Conservation (phyloP, 768 basidiomycete genomes). For the Lactarius vividus region DNA sequence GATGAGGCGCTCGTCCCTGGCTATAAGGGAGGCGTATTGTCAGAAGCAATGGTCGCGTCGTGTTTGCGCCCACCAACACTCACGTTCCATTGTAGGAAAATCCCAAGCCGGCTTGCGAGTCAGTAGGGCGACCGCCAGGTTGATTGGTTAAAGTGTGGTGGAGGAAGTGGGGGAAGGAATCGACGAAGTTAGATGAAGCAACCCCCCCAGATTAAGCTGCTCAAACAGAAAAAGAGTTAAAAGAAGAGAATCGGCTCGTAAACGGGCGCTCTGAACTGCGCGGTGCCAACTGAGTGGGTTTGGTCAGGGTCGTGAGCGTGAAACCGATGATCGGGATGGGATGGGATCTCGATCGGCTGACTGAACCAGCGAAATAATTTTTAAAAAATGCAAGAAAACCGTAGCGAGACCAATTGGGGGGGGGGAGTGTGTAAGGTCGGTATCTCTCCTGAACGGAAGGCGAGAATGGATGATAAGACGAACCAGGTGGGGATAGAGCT, state of each 20-base stretch:
- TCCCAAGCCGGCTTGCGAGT: constrained; percentile 26
- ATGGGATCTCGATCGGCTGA: constrained; percentile 25
- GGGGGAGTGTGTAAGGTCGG: constrained; percentile 8
- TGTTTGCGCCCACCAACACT: neutral
- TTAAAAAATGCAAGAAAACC: constrained; percentile 9
- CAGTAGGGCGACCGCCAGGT: constrained; percentile 28
- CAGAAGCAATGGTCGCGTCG: neutral
- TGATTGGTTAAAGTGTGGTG: constrained; percentile 9
- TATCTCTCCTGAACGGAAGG: constrained; percentile 15
- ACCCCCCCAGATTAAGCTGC: constrained; percentile 17
- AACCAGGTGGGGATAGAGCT: constrained; percentile 24
- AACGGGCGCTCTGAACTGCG: constrained; percentile 17
- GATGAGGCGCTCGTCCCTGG: constrained; percentile 25
- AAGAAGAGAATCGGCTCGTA: constrained; percentile 13
- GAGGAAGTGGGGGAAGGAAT: neutral
- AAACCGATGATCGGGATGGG: constrained; percentile 29
- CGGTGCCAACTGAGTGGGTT: constrained; percentile 22
- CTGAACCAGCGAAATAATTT: constrained; percentile 16
- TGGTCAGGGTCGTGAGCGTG: constrained; percentile 19
- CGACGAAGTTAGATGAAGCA: constrained; percentile 16
- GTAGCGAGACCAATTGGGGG: constrained; percentile 21
- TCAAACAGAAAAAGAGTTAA: constrained; percentile 19
- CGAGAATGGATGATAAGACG: constrained; percentile 22
- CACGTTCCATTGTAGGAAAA: constrained; percentile 28
- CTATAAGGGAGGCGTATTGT: constrained; percentile 1